Percentiles rank a stretch among this genome's conserved stretches.
These are phyloP conservation scores for Mycena capillaripes DNA, from an alignment of 768 basidiomycete species.

Conservation along the genomic window DNA sequence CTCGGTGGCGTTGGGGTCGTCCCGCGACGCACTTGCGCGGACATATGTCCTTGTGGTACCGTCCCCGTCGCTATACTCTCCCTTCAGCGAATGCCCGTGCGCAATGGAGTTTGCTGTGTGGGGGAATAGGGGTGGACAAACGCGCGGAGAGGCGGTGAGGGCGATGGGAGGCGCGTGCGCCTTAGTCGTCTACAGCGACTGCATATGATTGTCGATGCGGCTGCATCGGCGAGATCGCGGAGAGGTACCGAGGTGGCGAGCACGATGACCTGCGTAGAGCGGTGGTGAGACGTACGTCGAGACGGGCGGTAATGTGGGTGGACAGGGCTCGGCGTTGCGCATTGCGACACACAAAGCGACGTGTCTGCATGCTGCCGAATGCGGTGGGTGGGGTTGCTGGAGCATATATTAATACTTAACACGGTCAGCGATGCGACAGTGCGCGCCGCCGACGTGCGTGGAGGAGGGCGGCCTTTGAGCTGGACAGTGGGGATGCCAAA, in stretches of 20 bases:
- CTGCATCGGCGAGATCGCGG: neutral
- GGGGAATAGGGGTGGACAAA: neutral
- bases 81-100: neutral
- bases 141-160: neutral
- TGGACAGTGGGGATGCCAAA: neutral
- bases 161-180: neutral
- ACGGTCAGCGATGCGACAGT: neutral
- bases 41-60: neutral
- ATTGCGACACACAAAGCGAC: neutral
- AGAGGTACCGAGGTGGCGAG: too few species aligned
- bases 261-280: too few species aligned
- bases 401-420: too few species aligned
- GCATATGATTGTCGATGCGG: neutral
- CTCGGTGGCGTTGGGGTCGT: constrained; percentile 3
- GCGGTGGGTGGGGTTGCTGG: too few species aligned
- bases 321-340: neutral
- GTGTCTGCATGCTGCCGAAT: neutral
- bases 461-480: too few species aligned
- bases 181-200: too few species aligned
- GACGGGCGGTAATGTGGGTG: neutral
- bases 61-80: too few species aligned
- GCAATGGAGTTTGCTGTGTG: neutral
- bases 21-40: neutral
- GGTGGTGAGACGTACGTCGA: neutral
- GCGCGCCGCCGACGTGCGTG: neutral